Base-by-base conservation (phyloP, 2,329 filamentous ascomycete genomes). In the Colletotrichum trifolii region DNA sequence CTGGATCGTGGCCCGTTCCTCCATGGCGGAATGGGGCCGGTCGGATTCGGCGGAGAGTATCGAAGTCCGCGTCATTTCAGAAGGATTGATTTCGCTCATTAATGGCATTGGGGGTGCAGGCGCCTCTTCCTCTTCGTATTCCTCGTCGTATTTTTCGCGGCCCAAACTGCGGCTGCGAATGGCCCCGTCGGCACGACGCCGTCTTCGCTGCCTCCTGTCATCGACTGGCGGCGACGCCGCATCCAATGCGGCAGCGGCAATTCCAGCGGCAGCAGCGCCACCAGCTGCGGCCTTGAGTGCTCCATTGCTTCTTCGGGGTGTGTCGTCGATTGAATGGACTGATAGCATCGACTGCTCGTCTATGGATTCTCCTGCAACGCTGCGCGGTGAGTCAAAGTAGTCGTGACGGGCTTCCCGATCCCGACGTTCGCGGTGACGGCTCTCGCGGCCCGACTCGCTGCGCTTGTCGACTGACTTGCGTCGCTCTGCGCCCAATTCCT, bases 61-160 rank as follows among this genome's bases (percentile, higher is more conserved):
- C 0, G 95, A 97, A 13, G 91, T 91, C 70, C 95, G 86, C 0
- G 95, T 98, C 60, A 97, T 78, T 55, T 97, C 94, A 0, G 95
- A 97, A 46, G 91, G 88, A 69, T 92, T 91, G 62, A 97, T 87
- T 60, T 93, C 92, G 77, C 94, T 97, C 77, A 91, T 90, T 67
- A 97, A 84, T 3, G 95, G 95, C 90, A 97, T 93, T 6, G 92
- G 92, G 7, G 94, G 91, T 6, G 79, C 76, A 9, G 82, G 82
- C 12, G 92, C 86, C 55, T 87, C 84, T 64, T 86, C 81, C 2
- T 85, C 81, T 6, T 85, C 85, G 43, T 83, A 82, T 10, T 84
- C 83, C 11, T 87, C 84, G 1, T 75, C 74, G 65, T 81, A 81
- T 52, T 77, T 78, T 46, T 84, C 82, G 13, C 77, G 76, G 7